Evolutionary conservation across 2,329 filamentous ascomycete species (phyloP).

Genomic region (Aspergillus sclerotialis): DNA sequence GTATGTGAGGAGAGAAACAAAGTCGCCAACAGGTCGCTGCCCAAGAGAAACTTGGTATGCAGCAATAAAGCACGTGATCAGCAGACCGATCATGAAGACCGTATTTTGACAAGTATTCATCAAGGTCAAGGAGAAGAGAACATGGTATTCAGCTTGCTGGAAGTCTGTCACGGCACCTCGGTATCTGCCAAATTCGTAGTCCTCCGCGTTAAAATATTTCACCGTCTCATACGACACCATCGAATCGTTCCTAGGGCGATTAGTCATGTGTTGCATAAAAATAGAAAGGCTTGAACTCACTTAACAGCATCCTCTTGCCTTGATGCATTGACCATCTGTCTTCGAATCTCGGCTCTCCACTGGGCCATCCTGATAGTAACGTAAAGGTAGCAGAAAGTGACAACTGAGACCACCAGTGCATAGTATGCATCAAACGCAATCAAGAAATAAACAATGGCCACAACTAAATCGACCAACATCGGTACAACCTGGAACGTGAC

Average conservation of each 20-base stretch:
- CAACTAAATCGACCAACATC: conserved; percentile 82
- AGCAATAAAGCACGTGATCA: conserved; percentile 65
- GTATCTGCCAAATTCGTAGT: conserved; percentile 70
- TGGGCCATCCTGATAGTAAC: conserved; percentile 94
- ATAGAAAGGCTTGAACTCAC: conserved; percentile 33
- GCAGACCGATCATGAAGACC: conserved; percentile 70
- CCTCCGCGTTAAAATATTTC: conserved; percentile 82
- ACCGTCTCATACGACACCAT: conserved; percentile 98
- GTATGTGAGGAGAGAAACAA: conserved; percentile 68
- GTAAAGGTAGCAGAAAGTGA: conserved; percentile 94
- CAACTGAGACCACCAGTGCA: conserved; percentile 78
- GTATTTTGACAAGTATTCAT: conserved; percentile 77
- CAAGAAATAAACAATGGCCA: conserved; percentile 78
- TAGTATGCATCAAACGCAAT: conserved; percentile 79
- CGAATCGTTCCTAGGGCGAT: conserved; percentile 66
- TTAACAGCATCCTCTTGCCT: conserved; percentile 95
- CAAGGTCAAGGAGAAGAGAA: conserved; percentile 67
- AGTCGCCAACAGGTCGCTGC: conserved; percentile 60
- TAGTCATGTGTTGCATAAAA: conserved; percentile 1
- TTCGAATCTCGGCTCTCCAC: conserved; percentile 81
- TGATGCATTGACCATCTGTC: conserved; percentile 91
- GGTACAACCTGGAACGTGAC: conserved; percentile 93
- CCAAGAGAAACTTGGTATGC: conserved; percentile 69
- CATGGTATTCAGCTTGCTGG: conserved; percentile 68
- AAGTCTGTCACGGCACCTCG: conserved; percentile 62